Conservation (phyloP, 305 asterid species). For the Rubia occidens region DNA sequence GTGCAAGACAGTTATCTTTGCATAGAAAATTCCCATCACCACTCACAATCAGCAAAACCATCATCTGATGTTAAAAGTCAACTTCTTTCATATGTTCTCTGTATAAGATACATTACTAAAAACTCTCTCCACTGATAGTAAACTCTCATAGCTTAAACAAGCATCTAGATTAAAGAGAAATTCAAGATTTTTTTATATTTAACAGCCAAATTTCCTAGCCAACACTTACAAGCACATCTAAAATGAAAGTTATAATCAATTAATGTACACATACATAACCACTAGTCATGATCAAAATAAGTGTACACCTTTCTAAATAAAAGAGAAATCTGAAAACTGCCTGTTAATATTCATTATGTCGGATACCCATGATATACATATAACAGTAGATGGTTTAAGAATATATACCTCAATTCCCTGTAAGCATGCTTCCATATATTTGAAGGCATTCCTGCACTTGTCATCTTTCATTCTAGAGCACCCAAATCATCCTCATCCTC, state of each 20-base stretch:
- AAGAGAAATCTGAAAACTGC: neutral
- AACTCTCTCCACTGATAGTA: neutral
- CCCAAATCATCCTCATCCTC: constrained; percentile 97
- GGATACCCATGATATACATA: neutral
- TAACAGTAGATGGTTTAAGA: neutral
- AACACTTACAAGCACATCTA: neutral
- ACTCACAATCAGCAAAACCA: neutral
- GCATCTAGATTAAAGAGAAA: neutral
- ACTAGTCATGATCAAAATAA: neutral
- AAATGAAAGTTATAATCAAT: neutral
- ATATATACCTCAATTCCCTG: constrained; percentile 68
- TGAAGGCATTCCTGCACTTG: constrained; percentile 92
- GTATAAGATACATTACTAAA: neutral
- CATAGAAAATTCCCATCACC: neutral
- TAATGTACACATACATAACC: neutral
- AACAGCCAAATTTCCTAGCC: neutral
- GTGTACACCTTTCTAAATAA: neutral
- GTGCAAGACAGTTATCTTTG: neutral
- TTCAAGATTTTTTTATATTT: no score
- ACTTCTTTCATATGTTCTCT: neutral
- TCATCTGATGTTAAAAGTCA: neutral
- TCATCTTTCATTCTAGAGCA: constrained; percentile 92
- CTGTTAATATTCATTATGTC: neutral
- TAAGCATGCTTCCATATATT: constrained; percentile 95
- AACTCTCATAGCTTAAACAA: neutral